Base-by-base conservation (phyloP, 805 yeast genomes). In the Wickerhamomyces chaumierensis region DNA sequence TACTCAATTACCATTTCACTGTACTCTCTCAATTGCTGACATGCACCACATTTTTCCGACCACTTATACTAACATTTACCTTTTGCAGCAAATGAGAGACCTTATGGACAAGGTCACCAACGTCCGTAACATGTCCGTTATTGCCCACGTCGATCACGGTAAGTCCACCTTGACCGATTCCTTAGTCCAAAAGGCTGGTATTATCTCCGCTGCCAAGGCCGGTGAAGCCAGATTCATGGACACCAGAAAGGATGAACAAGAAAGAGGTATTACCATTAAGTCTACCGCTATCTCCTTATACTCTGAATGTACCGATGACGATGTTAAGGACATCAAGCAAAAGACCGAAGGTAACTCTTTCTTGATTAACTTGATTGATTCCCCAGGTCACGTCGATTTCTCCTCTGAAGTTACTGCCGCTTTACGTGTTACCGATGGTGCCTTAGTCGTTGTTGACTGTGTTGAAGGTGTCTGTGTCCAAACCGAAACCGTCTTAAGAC, bases 301-400 rank as follows among this genome's bases (percentile, higher is more conserved):
- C 77, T 78, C 96, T 58, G 81, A 83, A 66, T 77, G 87, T 81
- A 57, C 61, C 41, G 94, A 83, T 41, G 94, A 83, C 39, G 95
- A 86, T 62, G 87, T 86, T 69, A 76, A 81, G 71, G 81, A 75
- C 58, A 90, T 92, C 75, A 74, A 79, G 69, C 97, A 92, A 75
- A 78, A 60, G 41, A 67, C 69, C 17, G 81, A 66, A 17, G 97
- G 97, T 70, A 83, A 75, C 81, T 79, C 81, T 66, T 90, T 90
- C 81, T 82, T 90, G 74, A 80, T 90, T 58, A 90, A 90, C 86
- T 79, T 90, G 80, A 90, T 90, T 61, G 98, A 90, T 71, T 92
- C 98, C 57, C 98, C 98, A 73, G 98, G 98, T 84, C 98, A 90
- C 96, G 97, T 90, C 79, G 98, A 90, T 75, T 90, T 90, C 88